Conservation (phyloP, 2,329 filamentous ascomycete genomes). For the Cytospora paraplurivora region DNA sequence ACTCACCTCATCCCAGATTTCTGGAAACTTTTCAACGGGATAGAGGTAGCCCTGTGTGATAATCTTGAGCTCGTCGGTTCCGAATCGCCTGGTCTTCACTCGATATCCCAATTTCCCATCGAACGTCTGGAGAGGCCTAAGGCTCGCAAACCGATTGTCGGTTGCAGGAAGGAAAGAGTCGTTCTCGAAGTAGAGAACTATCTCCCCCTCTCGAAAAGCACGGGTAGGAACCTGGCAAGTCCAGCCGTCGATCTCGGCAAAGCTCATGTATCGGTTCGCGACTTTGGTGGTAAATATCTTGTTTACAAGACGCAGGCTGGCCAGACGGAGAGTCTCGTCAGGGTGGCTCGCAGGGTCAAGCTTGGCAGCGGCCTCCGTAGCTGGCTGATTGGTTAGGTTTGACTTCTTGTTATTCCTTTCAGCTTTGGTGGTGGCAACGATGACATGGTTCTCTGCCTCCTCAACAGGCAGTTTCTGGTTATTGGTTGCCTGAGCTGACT, state of each 20-base stretch:
- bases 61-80: constrained; percentile 23
- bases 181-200: constrained; percentile 35
- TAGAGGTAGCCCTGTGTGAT: constrained; percentile 32
- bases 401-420: background rate
- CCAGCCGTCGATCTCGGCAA: constrained; percentile 36
- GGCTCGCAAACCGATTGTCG: constrained; percentile 11
- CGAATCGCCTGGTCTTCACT: constrained; percentile 28
- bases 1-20: constrained; percentile 24
- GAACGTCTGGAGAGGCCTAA: constrained; percentile 15
- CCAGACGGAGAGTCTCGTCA: constrained; percentile 17
- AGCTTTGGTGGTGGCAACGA: background rate
- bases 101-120: constrained; percentile 31
- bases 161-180: constrained; percentile 35
- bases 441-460: background rate
- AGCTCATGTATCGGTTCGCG: background rate
- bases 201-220: constrained; percentile 29
- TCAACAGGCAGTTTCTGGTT: background rate
- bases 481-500: background rate
- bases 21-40: constrained; percentile 28
- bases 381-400: background rate
- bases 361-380: too few species aligned
- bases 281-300: constrained; percentile 25
- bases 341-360: background rate
- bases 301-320: constrained; percentile 19
- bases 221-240: constrained; percentile 29